Base-by-base conservation (phyloP, 192 early-diverging fungal species). In the Blastocladiella britannica region DNA sequence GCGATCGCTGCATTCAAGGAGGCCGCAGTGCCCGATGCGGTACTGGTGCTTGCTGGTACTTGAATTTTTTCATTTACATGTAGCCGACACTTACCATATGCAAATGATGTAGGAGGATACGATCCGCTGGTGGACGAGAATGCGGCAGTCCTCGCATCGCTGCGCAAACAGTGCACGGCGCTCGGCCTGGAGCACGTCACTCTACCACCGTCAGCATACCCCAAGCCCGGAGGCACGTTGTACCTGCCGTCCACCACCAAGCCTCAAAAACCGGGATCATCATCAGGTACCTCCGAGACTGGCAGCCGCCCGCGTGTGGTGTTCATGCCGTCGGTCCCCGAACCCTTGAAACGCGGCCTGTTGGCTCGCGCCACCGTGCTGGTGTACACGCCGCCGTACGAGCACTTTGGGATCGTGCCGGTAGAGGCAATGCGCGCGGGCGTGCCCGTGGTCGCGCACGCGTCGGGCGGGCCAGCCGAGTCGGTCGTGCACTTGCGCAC, bases 391-490 rank as follows among this genome's bases (percentile, higher is more conserved):
- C 93, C 93, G 15, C 76, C 77, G 9, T 80, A 88, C 67, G 93
- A 97, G 65, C 93, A 97, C 62, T 87, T 97, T 62, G 93, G 93
- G 0, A 97, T 97, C 54, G 88, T 89, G n/a, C 93, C 93, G 2
- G 76, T 97, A 0, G 93, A 97, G 62, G 87, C 87, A 53, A 93
- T 97, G 93, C 91, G 89, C 65, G 77, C 78, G 55, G 63, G 73
- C 27, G 65, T 87, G 15, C 93, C 93, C 5, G 93, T 94, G 1
- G 75, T 97, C 18, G 93, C 93, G 0, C 76, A 70, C 26, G 83
- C 89, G 65, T 82, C 68, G 56, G 93, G 88, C 28, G 90, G 91
- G 0, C 91, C 90, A 3, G 75, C 73, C 18, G 93, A 97, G 60
- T 85, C 85, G 9, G 64, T 97, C 5, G 59, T 69, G 28, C 65